Percentiles rank a stretch among this genome's conserved stretches.
Evolutionary conservation across 2,329 filamentous ascomycete species (phyloP).

Genomic region (Talaromyces verruculosus): DNA sequence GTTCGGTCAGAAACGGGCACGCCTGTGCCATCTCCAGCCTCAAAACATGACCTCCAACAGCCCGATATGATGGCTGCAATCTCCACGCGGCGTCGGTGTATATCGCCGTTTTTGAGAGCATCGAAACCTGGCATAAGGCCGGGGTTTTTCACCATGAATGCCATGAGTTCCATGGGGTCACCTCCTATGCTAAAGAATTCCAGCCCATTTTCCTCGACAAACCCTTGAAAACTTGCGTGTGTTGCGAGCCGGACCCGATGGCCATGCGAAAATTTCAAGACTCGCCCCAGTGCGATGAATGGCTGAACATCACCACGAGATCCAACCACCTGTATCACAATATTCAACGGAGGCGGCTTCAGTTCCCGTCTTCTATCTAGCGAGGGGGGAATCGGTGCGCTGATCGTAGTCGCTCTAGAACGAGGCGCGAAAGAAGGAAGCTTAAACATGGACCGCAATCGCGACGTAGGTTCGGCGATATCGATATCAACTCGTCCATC

Average conservation of each 20-base stretch:
- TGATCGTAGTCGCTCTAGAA: conserved; percentile 41
- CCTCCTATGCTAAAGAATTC: conserved; percentile 78
- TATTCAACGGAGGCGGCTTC: conserved; percentile 51
- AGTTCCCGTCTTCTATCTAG: conserved; percentile 60
- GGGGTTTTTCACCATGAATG: conserved; percentile 89
- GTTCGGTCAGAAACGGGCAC: conserved; percentile 32
- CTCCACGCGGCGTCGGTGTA: conserved; percentile 70
- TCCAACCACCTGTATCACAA: conserved; percentile 74
- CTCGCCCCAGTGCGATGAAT: conserved; percentile 68
- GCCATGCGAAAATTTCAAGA: conserved; percentile 63
- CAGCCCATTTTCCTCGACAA: conserved; percentile 68
- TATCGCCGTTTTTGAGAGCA: conserved; percentile 72
- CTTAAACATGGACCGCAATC: conserved; percentile 63
- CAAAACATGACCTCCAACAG: conserved; percentile 83
- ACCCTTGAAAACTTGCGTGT: conserved; percentile 65
- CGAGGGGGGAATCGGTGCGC: conserved; percentile 60
- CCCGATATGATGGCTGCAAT: conserved; percentile 79
- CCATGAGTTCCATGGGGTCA: conserved; percentile 74
- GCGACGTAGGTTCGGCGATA: conserved; percentile 68
- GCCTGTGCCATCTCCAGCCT: conserved; percentile 67
- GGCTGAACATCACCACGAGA: conserved; percentile 75
- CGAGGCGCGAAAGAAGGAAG: conserved; percentile 59
- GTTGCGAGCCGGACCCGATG: conserved; percentile 74
- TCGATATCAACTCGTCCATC: conserved; percentile 79
- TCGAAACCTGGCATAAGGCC: conserved; percentile 81